phyloP scores from a whole-genome alignment of 257 asterid genomes.

The Hygrophila difformis region DNA sequence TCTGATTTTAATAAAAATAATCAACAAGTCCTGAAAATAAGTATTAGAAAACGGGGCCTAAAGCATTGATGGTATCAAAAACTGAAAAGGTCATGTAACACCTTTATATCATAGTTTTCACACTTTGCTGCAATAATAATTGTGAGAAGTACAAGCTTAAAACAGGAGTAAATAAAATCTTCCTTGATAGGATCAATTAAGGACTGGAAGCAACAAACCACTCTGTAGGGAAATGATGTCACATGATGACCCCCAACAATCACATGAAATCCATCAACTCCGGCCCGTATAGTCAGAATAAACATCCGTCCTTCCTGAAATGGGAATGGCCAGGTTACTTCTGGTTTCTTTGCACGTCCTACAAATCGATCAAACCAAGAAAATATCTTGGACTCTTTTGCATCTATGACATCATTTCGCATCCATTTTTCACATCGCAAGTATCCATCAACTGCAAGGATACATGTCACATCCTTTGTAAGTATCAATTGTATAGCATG shows the following conservation, averaged over 20 bases:
- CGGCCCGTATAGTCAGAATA: constrained; percentile 91
- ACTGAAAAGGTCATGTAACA: constrained; percentile 6
- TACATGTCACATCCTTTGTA: too few relatives aligned
- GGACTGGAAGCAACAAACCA: constrained; percentile 12
- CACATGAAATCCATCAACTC: constrained; percentile 89
- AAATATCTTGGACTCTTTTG: constrained; percentile 58
- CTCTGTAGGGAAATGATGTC: constrained; percentile 90
- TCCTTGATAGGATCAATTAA: too few relatives aligned
- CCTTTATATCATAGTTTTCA: too few relatives aligned
- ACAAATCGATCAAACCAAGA: constrained; percentile 89
- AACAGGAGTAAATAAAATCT: too few relatives aligned
- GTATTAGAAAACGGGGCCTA: too few relatives aligned
- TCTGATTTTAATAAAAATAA: too few relatives aligned
- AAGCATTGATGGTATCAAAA: too few relatives aligned
- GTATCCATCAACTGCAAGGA: constrained; percentile 76
- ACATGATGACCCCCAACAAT: constrained; percentile 85
- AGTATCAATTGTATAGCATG: too few relatives aligned
- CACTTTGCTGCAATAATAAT: too few relatives aligned
- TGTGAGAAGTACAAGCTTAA: too few relatives aligned
- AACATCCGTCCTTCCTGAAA: constrained; percentile 67
- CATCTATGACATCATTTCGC: constrained; percentile 53
- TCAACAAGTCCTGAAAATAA: constrained; percentile 5
- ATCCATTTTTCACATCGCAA: constrained; percentile 83
- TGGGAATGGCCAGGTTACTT: constrained; percentile 86
- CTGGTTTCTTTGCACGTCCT: constrained; percentile 59